phyloP scores from a whole-genome alignment of 2,329 filamentous ascomycete species.

The Apiospora sp. region DNA sequence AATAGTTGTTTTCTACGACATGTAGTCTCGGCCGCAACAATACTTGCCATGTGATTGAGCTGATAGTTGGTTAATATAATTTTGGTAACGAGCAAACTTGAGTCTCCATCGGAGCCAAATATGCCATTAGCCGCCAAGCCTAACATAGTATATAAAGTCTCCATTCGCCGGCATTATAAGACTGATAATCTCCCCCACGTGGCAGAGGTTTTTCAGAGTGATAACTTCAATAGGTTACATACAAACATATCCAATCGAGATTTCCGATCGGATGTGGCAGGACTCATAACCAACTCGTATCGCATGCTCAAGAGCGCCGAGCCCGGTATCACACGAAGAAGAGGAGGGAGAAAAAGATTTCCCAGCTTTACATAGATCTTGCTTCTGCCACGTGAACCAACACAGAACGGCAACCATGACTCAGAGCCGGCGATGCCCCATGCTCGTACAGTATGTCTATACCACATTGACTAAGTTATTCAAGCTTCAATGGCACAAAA shows the following conservation, averaged over 20 bases:
- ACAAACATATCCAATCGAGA: not conserved
- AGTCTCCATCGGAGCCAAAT: not conserved
- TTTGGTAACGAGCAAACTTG: too few species aligned
- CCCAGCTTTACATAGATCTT: not conserved
- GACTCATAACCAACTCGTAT: slow-evolving; percentile 8
- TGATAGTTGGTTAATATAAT: too few species aligned
- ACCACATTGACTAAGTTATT: not conserved
- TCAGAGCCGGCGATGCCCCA: slow-evolving; percentile 2
- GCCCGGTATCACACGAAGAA: slow-evolving; percentile 3
- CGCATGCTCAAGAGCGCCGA: not conserved
- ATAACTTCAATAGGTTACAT: not conserved
- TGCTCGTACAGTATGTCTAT: not conserved
- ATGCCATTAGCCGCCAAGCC: not conserved
- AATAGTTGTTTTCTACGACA: too few species aligned
- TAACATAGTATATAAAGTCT: not conserved
- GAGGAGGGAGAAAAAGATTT: not conserved
- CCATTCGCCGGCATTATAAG: not conserved
- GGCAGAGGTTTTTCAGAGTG: not conserved
- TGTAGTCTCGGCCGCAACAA: too few species aligned
- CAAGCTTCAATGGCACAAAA: not conserved
- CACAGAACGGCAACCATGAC: not conserved
- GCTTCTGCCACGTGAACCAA: not conserved
- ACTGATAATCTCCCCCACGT: not conserved
- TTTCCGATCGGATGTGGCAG: not conserved
- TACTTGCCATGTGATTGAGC: too few species aligned